These are phyloP conservation scores for Citrullus mucosospermus DNA, from an alignment of 306 rosid genomes.

Conservation along the genomic window DNA sequence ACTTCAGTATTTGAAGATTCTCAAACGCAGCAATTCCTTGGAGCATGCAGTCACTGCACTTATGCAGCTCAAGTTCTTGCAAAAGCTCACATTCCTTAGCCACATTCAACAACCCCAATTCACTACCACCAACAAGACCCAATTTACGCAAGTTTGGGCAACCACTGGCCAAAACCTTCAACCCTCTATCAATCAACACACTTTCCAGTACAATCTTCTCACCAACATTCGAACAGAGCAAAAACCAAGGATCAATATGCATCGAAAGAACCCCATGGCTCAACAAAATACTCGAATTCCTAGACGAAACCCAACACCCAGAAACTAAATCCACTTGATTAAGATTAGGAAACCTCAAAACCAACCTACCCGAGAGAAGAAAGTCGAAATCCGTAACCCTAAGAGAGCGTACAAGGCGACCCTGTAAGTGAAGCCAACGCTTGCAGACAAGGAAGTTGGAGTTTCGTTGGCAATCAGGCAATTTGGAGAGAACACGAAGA, in stretches of 20 bases:
- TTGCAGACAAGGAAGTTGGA: constrained; percentile 64
- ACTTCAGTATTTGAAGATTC: constrained; percentile 57
- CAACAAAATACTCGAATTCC: constrained; percentile 41
- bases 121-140: constrained; percentile 52
- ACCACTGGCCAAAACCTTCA: constrained; percentile 31
- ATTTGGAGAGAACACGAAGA: constrained; percentile 42
- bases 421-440: constrained; percentile 82
- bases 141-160: constrained; percentile 51
- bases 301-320: constrained; percentile 27
- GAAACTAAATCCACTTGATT: constrained; percentile 48
- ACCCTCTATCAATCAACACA: constrained; percentile 49
- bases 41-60: constrained; percentile 33
- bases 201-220: constrained; percentile 32
- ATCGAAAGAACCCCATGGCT: constrained; percentile 33
- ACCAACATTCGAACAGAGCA: constrained; percentile 27
- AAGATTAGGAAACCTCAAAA: constrained; percentile 62
- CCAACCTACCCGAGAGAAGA: constrained; percentile 66
- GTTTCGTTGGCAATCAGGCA: constrained; percentile 36
- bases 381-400: constrained; percentile 64
- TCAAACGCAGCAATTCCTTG: constrained; percentile 39
- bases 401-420: constrained; percentile 46
- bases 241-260: constrained; percentile 36
- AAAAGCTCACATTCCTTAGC: constrained; percentile 64
- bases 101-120: constrained; percentile 42
- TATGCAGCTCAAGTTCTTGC: constrained; percentile 76